A percentile compares a stretch with the other conserved stretches of the same genome.
phyloP scores from a whole-genome alignment of 805 yeast species.

The Saccharomycopsis malanga region DNA sequence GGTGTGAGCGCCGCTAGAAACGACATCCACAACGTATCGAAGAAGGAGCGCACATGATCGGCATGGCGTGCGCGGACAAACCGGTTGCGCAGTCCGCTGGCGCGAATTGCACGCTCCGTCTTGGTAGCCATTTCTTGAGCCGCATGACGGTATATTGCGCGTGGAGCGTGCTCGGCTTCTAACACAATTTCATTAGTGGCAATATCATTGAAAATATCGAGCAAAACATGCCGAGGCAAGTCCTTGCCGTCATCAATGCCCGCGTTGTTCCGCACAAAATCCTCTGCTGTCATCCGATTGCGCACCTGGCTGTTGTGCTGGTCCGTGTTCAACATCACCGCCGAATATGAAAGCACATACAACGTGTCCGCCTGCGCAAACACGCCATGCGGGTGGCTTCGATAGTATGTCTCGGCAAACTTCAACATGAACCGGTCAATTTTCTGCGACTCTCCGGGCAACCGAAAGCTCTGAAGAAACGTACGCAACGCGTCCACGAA shows the following conservation, averaged over 20 bases:
- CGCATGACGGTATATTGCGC: constrained; percentile 87
- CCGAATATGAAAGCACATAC: constrained; percentile 85
- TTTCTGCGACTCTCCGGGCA: constrained; percentile 98
- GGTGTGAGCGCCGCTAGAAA: constrained; percentile 90
- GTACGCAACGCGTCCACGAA: constrained; percentile 83
- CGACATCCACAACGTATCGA: constrained; percentile 96
- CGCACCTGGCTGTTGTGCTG: constrained; percentile 84
- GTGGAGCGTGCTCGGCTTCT: constrained; percentile 81
- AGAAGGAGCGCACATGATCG: constrained; percentile 87
- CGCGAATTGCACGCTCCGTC: constrained; percentile 76
- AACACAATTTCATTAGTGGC: constrained; percentile 79
- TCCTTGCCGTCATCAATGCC: constrained; percentile 92
- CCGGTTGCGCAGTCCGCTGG: constrained; percentile 39
- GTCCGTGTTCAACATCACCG: constrained; percentile 90
- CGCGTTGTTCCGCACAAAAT: constrained; percentile 76
- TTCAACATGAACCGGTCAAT: constrained; percentile 95
- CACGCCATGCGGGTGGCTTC: constrained; percentile 72
- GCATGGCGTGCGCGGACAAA: constrained; percentile 72
- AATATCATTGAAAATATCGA: constrained; percentile 70
- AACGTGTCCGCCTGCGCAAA: constrained; percentile 93
- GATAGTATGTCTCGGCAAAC: constrained; percentile 86
- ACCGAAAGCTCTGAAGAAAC: constrained; percentile 80
- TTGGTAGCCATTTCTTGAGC: constrained; percentile 86
- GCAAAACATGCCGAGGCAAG: constrained; percentile 66
- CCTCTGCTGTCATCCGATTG: constrained; percentile 80